A percentile compares a stretch with the other conserved stretches of the same genome.
phyloP scores from a whole-genome alignment of 495 filamentous ascomycete genomes.

The Clohesyomyces aquaticus region DNA sequence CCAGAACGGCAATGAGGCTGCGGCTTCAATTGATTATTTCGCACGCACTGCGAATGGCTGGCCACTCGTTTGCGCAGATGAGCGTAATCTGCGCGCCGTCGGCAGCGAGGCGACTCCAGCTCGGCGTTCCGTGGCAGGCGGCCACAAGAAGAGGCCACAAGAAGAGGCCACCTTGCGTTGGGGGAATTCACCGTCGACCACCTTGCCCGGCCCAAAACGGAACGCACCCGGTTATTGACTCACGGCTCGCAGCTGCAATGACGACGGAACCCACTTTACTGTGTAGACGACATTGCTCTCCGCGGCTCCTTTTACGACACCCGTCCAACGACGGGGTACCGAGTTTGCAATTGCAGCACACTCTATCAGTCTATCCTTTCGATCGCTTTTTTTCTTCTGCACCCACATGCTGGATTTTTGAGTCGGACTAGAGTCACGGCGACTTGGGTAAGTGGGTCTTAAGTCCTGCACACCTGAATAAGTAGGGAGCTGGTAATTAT shows the following conservation, averaged over 20 bases:
- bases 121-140: neutral
- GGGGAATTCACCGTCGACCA: neutral
- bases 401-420: too few species aligned
- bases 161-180: neutral
- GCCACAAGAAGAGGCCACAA: neutral
- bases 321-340: neutral
- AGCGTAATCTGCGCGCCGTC: slow-evolving; percentile 8
- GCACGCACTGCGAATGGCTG: slow-evolving; percentile 4
- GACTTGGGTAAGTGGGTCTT: too few species aligned
- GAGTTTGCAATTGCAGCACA: neutral
- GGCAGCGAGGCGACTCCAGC: neutral
- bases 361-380: neutral
- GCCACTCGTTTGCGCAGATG: slow-evolving; percentile 19
- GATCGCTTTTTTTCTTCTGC: neutral
- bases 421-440: too few species aligned
- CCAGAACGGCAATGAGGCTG: neutral
- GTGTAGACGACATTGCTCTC: too few species aligned
- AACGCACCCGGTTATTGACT: neutral
- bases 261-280: too few species aligned
- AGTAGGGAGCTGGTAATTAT: too few species aligned
- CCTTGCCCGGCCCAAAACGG: neutral
- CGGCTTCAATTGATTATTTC: neutral
- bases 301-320: neutral
- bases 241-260: neutral
- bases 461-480: too few species aligned